These are phyloP conservation scores for Epichloe glyceriae DNA, from an alignment of 2,329 filamentous ascomycete genomes.

Conservation along the genomic window DNA sequence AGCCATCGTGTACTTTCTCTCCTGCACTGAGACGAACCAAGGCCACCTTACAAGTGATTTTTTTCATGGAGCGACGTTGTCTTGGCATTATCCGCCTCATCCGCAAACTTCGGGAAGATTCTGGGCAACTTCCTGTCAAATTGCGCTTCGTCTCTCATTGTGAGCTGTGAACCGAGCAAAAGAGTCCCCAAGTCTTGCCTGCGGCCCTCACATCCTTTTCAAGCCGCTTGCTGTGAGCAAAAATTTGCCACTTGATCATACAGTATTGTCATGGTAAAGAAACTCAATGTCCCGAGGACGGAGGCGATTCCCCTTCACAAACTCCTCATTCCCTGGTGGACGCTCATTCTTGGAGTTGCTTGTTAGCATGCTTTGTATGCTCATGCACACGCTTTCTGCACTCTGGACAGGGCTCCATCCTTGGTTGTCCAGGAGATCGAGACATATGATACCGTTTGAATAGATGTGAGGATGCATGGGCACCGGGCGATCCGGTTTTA, in stretches of 20 bases:
- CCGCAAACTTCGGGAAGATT: not conserved
- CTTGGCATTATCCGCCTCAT: not conserved
- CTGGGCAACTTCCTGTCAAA: not conserved
- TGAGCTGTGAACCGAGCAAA: not conserved
- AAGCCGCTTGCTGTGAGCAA: not conserved
- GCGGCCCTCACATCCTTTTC: not conserved
- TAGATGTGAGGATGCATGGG: conserved; percentile 97
- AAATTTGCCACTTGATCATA: conserved; percentile 27
- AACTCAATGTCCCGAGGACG: conserved; percentile 85
- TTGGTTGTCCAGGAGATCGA: conserved; percentile 75
- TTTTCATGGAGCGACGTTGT: not conserved
- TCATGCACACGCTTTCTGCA: conserved; percentile 94
- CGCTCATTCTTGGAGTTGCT: conserved; percentile 87
- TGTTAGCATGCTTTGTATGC: conserved; percentile 94
- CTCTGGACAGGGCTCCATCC: conserved; percentile 97
- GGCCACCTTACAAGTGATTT: not conserved
- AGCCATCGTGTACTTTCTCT: not conserved
- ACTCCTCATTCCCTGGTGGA: conserved; percentile 80
- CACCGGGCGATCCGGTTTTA: conserved; percentile 52
- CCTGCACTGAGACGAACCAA: not conserved
- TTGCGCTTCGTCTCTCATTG: not conserved
- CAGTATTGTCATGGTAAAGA: conserved; percentile 80
- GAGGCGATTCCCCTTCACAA: conserved; percentile 66
- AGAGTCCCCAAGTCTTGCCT: not conserved
- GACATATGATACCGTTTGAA: conserved; percentile 95